Conservation (phyloP, 1,284 basidiomycete species). For the Golubevia pallescens region DNA sequence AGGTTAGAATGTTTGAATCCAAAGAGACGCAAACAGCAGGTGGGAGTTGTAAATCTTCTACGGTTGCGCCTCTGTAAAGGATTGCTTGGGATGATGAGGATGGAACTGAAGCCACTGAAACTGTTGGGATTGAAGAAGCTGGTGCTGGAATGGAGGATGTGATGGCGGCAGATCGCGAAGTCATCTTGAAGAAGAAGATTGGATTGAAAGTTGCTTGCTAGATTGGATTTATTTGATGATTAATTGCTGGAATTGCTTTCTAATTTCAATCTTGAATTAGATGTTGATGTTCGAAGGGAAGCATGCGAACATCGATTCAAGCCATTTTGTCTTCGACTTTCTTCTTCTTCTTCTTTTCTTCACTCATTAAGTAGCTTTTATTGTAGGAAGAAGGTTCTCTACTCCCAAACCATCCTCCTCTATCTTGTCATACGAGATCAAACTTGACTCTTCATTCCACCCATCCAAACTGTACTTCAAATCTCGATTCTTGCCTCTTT, state of each 20-base stretch:
- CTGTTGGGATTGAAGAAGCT: neutral
- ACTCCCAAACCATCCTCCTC: constrained; percentile 29
- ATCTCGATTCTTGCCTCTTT: too few species aligned
- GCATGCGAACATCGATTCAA: neutral
- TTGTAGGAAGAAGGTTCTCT: constrained; percentile 37
- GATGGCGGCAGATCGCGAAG: neutral
- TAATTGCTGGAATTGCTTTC: constrained; percentile 1
- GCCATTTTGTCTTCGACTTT: too few species aligned
- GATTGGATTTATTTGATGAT: constrained; percentile 17
- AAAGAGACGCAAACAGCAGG: constrained; percentile 48
- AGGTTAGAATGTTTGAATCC: constrained; percentile 24
- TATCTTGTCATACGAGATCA: constrained; percentile 44
- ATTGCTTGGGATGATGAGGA: constrained; percentile 20
- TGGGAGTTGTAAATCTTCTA: constrained; percentile 50
- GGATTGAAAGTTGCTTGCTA: neutral
- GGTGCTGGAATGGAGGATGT: neutral
- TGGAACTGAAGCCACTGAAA: neutral
- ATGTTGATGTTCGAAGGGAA: neutral
- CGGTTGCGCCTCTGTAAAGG: constrained; percentile 48
- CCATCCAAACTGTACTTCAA: too few species aligned
- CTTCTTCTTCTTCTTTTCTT: constrained; percentile 15
- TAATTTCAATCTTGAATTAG: neutral
- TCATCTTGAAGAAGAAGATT: neutral
- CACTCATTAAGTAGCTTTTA: constrained; percentile 45
- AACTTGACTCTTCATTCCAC: neutral